These are phyloP conservation scores for Fusarium acutatum DNA, from an alignment of 2,329 filamentous ascomycete species.

Conservation along the genomic window DNA sequence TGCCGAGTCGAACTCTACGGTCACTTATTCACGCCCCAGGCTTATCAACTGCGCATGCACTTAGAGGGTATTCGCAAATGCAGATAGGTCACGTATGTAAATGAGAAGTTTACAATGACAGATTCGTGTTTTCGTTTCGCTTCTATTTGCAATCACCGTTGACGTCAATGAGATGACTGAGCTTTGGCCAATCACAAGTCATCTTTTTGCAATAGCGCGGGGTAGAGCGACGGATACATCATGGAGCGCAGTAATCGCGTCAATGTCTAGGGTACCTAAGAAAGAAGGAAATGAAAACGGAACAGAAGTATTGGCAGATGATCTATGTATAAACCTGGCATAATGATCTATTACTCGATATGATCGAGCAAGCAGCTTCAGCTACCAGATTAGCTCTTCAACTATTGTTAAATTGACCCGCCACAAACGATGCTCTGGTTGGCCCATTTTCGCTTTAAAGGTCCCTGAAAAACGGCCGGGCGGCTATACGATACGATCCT, in stretches of 20 bases:
- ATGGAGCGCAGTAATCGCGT: slow-evolving; percentile 33
- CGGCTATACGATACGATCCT: slow-evolving; percentile 11
- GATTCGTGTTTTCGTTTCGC: not conserved
- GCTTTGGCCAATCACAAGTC: slow-evolving; percentile 37
- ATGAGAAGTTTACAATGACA: slow-evolving; percentile 8
- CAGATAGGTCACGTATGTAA: not conserved
- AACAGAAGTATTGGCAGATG: not conserved
- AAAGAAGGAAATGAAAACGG: not conserved
- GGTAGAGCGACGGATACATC: slow-evolving; percentile 28
- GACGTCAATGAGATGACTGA: slow-evolving; percentile 37
- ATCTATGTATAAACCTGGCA: not conserved
- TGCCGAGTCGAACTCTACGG: not conserved
- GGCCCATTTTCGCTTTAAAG: not conserved
- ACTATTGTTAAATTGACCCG: not conserved
- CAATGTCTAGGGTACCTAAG: slow-evolving; percentile 8
- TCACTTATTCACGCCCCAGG: not conserved
- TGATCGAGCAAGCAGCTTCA: slow-evolving; percentile 26
- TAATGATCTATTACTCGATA: slow-evolving; percentile 29
- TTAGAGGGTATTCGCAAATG: not conserved
- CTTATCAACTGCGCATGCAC: not conserved
- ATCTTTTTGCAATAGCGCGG: slow-evolving; percentile 38
- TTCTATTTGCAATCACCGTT: slow-evolving; percentile 10
- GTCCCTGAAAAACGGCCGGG: slow-evolving; percentile 2
- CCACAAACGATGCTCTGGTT: not conserved
- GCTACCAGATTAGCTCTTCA: slow-evolving; percentile 22